phyloP scores from a whole-genome alignment of 2,329 filamentous ascomycete species.

The Phoma sp. region DNA sequence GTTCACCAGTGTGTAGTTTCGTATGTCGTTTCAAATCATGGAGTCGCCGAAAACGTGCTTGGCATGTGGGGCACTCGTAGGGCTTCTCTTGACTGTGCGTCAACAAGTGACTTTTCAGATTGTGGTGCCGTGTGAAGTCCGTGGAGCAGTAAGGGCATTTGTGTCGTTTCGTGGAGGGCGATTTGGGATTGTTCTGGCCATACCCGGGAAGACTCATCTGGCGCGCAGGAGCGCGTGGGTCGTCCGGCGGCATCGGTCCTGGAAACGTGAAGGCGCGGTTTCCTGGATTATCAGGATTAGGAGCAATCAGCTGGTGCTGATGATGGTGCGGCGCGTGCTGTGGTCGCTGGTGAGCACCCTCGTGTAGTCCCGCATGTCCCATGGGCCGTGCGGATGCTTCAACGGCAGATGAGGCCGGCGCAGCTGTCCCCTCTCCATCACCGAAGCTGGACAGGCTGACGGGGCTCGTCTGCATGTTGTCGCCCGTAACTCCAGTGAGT shows the following conservation, averaged over 20 bases:
- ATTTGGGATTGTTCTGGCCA: slow-evolving; percentile 66
- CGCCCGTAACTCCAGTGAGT: slow-evolving; percentile 45
- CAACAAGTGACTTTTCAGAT: slow-evolving; percentile 94
- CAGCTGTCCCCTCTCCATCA: slow-evolving; percentile 57
- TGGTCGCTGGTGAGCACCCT: slow-evolving; percentile 46
- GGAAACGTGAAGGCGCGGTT: slow-evolving; percentile 71
- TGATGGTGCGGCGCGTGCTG: slow-evolving; percentile 37
- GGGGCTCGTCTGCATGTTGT: slow-evolving; percentile 60
- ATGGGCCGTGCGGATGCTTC: slow-evolving; percentile 59
- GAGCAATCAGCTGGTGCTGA: slow-evolving; percentile 46
- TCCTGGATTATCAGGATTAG: slow-evolving; percentile 45
- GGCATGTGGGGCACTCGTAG: slow-evolving; percentile 91
- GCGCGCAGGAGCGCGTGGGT: slow-evolving; percentile 60
- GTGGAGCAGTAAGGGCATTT: slow-evolving; percentile 97
- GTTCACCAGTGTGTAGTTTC: slow-evolving; percentile 95
- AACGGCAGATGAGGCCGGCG: slow-evolving; percentile 58
- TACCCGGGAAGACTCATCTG: slow-evolving; percentile 68
- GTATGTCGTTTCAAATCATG: slow-evolving; percentile 96
- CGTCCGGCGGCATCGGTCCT: slow-evolving; percentile 60
- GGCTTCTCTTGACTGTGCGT: slow-evolving; percentile 99
- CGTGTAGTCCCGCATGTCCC: slow-evolving; percentile 43
- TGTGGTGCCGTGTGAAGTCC: slow-evolving; percentile 96
- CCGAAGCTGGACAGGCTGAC: slow-evolving; percentile 63
- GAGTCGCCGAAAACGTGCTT: slow-evolving; percentile 87
- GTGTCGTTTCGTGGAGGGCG: slow-evolving; percentile 85